Evolutionary conservation across 2,329 filamentous ascomycete species (phyloP).

Genomic region (Scleromitrula shiraiana): DNA sequence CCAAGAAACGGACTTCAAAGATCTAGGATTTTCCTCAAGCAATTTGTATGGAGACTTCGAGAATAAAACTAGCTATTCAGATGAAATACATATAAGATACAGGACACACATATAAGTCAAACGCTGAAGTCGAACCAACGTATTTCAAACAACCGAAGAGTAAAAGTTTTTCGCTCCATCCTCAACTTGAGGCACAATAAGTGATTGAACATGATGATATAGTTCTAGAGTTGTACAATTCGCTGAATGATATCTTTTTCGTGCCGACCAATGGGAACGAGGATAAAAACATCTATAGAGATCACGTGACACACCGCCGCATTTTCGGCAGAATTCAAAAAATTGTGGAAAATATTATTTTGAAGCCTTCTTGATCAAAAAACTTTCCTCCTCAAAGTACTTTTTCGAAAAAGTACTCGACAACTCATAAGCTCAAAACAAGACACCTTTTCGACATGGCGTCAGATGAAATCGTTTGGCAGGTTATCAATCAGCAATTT

Average conservation of each 20-base stretch:
- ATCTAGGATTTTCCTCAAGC: conserved; percentile 6
- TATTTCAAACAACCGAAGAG: too few species aligned
- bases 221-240: too few species aligned
- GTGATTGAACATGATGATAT: too few species aligned
- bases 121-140: too few species aligned
- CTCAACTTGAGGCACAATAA: too few species aligned
- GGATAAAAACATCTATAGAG: neutral
- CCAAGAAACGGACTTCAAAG: conserved; percentile 18
- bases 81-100: neutral
- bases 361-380: neutral
- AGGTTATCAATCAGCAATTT: conserved; percentile 91
- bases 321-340: conserved; percentile 1
- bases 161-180: too few species aligned
- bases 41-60: neutral
- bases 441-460: too few species aligned
- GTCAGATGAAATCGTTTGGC: conserved; percentile 96
- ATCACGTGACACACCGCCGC: neutral
- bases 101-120: too few species aligned
- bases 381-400: neutral
- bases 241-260: too few species aligned
- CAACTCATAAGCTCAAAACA: conserved; percentile 12
- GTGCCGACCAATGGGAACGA: conserved; percentile 1
- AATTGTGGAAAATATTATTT: conserved; percentile 7
- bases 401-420: neutral
- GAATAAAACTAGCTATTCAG: neutral